phyloP scores from a whole-genome alignment of 306 rosid species.

The Cicer arietinum region DNA sequence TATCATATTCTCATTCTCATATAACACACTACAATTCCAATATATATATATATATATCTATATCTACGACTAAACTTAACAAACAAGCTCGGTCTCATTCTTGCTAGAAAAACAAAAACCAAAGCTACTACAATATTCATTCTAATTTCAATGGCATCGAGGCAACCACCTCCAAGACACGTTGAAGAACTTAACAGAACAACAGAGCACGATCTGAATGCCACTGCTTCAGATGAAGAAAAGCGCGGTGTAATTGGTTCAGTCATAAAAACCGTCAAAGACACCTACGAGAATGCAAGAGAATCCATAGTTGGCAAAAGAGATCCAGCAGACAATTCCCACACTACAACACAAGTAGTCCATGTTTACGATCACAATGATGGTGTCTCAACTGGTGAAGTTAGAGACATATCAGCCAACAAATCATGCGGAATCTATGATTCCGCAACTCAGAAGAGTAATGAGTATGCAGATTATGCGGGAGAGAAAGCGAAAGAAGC shows the following conservation, averaged over 20 bases:
- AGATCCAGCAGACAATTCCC: background rate
- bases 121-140: background rate
- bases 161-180: constrained; percentile 44
- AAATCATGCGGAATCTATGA: constrained; percentile 22
- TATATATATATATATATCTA: background rate
- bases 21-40: background rate
- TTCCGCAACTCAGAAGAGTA: constrained; percentile 14
- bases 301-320: constrained; percentile 72
- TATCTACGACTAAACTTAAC: background rate
- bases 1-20: background rate
- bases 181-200: constrained; percentile 53
- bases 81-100: background rate
- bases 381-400: background rate
- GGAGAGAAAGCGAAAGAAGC: constrained; percentile 47
- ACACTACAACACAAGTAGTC: background rate
- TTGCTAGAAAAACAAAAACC: background rate
- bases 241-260: constrained; percentile 68
- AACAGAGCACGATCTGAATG: background rate
- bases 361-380: background rate
- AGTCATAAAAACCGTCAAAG: constrained; percentile 58
- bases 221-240: constrained; percentile 5
- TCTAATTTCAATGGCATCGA: constrained; percentile 35
- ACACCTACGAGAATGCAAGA: constrained; percentile 65
- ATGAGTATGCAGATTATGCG: constrained; percentile 44
- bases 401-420: constrained; percentile 44